phyloP scores from a whole-genome alignment of 371 early-diverging fungal genomes.

The Aphelidium insulamus region DNA sequence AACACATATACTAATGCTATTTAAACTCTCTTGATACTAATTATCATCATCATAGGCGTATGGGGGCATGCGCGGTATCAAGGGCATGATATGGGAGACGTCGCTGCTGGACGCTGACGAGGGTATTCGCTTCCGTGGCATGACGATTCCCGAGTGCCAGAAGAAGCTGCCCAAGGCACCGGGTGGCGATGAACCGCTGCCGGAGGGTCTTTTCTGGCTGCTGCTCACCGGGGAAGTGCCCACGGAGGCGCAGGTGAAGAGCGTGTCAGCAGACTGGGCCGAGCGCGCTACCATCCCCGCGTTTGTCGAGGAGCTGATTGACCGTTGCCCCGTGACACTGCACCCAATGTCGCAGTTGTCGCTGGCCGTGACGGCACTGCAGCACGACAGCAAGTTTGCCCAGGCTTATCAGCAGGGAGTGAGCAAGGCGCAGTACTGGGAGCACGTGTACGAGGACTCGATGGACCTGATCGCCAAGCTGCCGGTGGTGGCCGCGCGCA shows the following conservation, averaged over 20 bases:
- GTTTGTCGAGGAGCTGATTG: constrained; percentile 86
- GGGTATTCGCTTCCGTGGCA: constrained; percentile 94
- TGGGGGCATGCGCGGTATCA: constrained; percentile 97
- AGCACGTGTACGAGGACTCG: constrained; percentile 83
- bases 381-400: constrained; percentile 84
- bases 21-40: background rate
- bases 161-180: constrained; percentile 62
- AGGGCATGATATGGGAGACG: constrained; percentile 94
- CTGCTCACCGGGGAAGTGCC: constrained; percentile 93
- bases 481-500: constrained; percentile 84
- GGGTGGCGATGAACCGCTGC: constrained; percentile 78
- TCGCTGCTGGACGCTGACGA: constrained; percentile 74
- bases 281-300: constrained; percentile 69
- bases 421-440: constrained; percentile 90
- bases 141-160: constrained; percentile 92
- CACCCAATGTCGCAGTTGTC: constrained; percentile 98
- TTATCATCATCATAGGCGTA: too few relatives aligned
- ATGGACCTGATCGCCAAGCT: constrained; percentile 96
- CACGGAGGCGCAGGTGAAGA: constrained; percentile 71
- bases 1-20: background rate
- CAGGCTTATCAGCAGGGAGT: constrained; percentile 89
- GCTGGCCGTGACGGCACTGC: constrained; percentile 84
- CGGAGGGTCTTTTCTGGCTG: constrained; percentile 95
- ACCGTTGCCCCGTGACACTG: constrained; percentile 88
- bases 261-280: constrained; percentile 85